phyloP scores from a whole-genome alignment of 768 basidiomycete species.

The Podaxis sp. region DNA sequence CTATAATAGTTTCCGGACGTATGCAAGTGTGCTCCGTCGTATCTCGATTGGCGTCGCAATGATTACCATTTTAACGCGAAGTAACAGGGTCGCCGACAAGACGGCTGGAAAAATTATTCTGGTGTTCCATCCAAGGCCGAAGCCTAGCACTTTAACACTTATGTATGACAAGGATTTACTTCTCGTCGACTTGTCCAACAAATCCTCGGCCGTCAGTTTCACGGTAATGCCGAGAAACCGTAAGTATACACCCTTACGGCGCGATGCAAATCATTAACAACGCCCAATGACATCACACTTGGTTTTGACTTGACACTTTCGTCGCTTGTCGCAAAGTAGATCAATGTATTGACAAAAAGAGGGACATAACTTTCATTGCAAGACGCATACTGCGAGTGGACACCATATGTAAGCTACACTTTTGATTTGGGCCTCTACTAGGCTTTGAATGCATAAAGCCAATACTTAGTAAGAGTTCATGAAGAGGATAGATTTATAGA shows the following conservation, averaged over 20 bases:
- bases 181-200: not conserved
- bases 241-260: not conserved
- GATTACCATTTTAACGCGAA: not conserved
- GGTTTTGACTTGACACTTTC: not conserved
- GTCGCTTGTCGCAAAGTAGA: not conserved
- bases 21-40: not conserved
- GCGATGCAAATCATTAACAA: not conserved
- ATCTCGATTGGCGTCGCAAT: not conserved
- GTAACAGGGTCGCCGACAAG: not conserved
- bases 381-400: not conserved
- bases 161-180: not conserved
- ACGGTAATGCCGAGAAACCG: not conserved
- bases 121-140: not conserved
- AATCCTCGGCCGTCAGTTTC: not conserved
- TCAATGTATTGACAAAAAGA: not conserved
- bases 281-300: not conserved
- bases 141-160: not conserved
- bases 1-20: not conserved
- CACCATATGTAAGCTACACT: conserved; percentile 9
- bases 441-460: conserved; percentile 6
- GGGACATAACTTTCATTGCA: not conserved
- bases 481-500: not conserved
- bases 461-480: not conserved
- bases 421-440: conserved; percentile 3
- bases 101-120: not conserved